Evolutionary conservation across 179 eudicot genomes (phyloP).

Genomic region (Vitellaria paradoxa): DNA sequence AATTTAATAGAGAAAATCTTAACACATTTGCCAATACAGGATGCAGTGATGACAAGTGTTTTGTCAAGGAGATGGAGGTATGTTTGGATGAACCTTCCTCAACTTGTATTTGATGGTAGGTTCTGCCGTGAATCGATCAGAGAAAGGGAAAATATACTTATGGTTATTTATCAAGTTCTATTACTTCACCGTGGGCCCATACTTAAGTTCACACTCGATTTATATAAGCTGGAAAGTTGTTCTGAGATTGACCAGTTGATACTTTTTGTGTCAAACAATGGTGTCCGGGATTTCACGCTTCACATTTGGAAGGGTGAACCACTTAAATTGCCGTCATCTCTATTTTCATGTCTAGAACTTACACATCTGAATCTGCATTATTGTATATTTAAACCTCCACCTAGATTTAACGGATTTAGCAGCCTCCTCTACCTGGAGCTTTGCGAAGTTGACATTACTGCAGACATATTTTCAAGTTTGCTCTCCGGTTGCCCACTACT

Average conservation of each 20-base stretch:
- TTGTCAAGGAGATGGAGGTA: conserved; percentile 26
- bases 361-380: conserved; percentile 34
- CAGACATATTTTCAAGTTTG: neutral
- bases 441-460: neutral
- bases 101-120: conserved; percentile 13
- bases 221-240: neutral
- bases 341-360: neutral
- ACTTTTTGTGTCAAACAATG: conserved; percentile 3
- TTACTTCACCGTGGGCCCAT: conserved; percentile 21
- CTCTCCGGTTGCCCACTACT: conserved; percentile 22
- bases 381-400: conserved; percentile 29
- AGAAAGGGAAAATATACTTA: neutral
- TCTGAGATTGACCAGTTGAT: conserved; percentile 16
- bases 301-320: neutral
- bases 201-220: conserved; percentile 11
- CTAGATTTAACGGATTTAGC: conserved; percentile 34
- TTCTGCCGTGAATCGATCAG: neutral
- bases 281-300: conserved; percentile 4
- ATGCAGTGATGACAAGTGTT: conserved; percentile 24
- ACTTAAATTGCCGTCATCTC: neutral
- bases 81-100: conserved; percentile 16
- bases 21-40: neutral
- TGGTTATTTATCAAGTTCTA: conserved; percentile 8
- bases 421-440: conserved; percentile 11
- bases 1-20: conserved; percentile 2